Base-by-base conservation (phyloP, 345 rosid species). In the Lumnitzera racemosa region DNA sequence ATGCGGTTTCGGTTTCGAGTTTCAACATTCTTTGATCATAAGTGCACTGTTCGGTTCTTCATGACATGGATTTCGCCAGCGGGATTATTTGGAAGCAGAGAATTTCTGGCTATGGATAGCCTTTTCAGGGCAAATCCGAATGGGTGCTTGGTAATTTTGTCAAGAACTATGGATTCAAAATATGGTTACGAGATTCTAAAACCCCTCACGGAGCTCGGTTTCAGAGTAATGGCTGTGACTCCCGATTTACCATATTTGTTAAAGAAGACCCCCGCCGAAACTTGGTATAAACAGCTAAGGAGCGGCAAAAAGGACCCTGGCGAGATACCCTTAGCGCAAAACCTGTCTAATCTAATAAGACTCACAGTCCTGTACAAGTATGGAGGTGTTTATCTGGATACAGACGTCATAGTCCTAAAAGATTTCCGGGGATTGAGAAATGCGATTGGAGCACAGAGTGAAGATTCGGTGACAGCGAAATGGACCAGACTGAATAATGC, bases 401-500 rank as follows among this genome's bases (percentile, higher is more conserved):
- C 89, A 0, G 96, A 85, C 49, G 79, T 83, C 70, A 71, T 91
- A n/a, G 83, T 89, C 47, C 74, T 83, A 7, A 85, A 75, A 63
- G 79, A 83, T 16, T 77, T 87, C 3, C 60, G 31, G 48, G 77
- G 73, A 20, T 31, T 89, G 64, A 76, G 68, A 67, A 91, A 89
- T 36, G 71, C 89, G 0, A 79, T 91, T 2, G 98, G 89, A 75
- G 96, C 95, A 46, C 98, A 89, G 67, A 83, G 84, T 15, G 53
- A 78, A 0, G 82, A 83, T 57, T 4, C 24, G 5, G 73, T 61
- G 27, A 74, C 87, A 0, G 80, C 65, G 57, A 79, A 78, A 12
- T 89, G 98, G 96, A 82, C 82, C 8, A 76, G 90, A 66, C 47
- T 91, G 63, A 91, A 89, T 66, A 89, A 85, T 46, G 98, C 98